Percentiles rank a stretch among this genome's conserved stretches.
phyloP scores from a whole-genome alignment of 176 grass and related monocot species.

The Carex littledalei region DNA sequence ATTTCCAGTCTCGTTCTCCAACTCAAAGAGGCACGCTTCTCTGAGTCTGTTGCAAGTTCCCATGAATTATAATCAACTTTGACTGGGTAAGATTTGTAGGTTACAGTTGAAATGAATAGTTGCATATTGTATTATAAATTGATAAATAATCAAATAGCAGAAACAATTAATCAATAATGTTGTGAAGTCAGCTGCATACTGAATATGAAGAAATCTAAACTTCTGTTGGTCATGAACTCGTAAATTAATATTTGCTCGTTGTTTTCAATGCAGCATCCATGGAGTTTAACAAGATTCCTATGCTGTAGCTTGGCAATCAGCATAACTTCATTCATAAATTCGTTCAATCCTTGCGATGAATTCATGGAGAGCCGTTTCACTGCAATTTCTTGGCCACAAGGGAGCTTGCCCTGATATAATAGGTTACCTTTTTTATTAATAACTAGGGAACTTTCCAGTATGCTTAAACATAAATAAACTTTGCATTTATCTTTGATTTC shows the following conservation, averaged over 20 bases:
- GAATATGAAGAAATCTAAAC: constrained; percentile 58
- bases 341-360: constrained; percentile 32
- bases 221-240: constrained; percentile 65
- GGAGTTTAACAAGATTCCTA: constrained; percentile 55
- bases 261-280: constrained; percentile 46
- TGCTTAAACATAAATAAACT: neutral
- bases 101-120: neutral
- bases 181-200: constrained; percentile 13
- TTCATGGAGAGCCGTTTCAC: constrained; percentile 51
- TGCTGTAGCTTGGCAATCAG: constrained; percentile 60
- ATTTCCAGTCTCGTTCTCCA: constrained; percentile 52
- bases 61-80: neutral
- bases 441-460: neutral
- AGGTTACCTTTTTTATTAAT: neutral
- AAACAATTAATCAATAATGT: neutral
- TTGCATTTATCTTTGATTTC: neutral
- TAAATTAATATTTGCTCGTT: constrained; percentile 42
- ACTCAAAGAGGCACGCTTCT: neutral
- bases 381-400: constrained; percentile 45
- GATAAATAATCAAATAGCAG: neutral
- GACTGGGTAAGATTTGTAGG: neutral
- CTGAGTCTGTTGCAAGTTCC: constrained; percentile 19
- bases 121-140: neutral
- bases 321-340: constrained; percentile 68
- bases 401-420: constrained; percentile 30